phyloP scores from a whole-genome alignment of 2,329 filamentous ascomycete species.

The Alternaria gansuensis region DNA sequence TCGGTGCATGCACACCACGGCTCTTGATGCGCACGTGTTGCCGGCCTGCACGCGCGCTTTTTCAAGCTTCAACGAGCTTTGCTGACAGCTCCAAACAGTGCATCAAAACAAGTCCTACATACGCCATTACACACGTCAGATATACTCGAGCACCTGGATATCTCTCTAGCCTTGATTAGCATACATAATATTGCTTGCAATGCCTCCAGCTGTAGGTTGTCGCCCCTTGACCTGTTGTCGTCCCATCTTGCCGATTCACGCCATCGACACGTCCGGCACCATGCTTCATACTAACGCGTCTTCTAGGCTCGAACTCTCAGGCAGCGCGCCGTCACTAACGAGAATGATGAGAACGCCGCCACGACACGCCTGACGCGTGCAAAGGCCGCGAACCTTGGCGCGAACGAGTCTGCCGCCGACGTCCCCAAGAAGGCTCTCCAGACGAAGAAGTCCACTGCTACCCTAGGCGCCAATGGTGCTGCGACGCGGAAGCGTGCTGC shows the following conservation, averaged over 20 bases:
- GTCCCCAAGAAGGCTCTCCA: conserved; percentile 60
- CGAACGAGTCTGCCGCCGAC: conserved; percentile 65
- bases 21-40: conserved; percentile 36
- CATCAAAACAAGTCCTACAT: conserved; percentile 51
- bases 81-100: conserved; percentile 47
- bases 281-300: conserved; percentile 53
- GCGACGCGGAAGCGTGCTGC: conserved; percentile 78
- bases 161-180: conserved; percentile 46
- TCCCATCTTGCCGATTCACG: conserved; percentile 22
- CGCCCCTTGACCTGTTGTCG: conserved; percentile 16
- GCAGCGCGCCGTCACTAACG: conserved; percentile 81
- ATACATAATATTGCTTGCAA: conserved; percentile 56
- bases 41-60: conserved; percentile 32
- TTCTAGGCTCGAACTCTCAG: conserved; percentile 73
- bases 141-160: conserved; percentile 35
- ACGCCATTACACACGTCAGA: conserved; percentile 39
- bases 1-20: conserved; percentile 30
- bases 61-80: conserved; percentile 25
- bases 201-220: conserved; percentile 65
- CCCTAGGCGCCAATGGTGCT: conserved; percentile 51
- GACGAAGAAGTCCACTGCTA: conserved; percentile 56
- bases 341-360: conserved; percentile 88
- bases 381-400: conserved; percentile 77
- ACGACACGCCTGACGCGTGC: conserved; percentile 90
- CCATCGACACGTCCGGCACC: conserved; percentile 14